Percentiles rank a stretch among this genome's conserved stretches.
phyloP scores from a whole-genome alignment of 208 protist species.

The Leishmania major region DNA sequence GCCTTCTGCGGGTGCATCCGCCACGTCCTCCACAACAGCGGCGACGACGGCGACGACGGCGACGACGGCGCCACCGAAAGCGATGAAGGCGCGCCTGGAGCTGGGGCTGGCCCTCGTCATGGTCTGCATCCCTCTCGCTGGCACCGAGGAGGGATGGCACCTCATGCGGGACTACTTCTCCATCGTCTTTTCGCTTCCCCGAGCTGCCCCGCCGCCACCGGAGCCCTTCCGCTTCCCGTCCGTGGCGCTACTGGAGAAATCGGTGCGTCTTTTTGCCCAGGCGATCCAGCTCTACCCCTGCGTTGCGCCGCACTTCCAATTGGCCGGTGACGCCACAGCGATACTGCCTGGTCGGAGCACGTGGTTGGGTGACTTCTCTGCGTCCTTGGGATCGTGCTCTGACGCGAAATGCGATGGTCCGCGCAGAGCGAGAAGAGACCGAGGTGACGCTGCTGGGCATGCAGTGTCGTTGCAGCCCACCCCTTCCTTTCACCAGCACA shows the following conservation, averaged over 20 bases:
- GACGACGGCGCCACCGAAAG: slow-evolving; percentile 2
- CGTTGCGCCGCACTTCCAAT: slow-evolving; percentile 4
- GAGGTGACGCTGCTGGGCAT: neutral
- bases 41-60: neutral
- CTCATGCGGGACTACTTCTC: slow-evolving; percentile 62
- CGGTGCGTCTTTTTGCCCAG: slow-evolving; percentile 23
- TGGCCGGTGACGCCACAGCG: neutral
- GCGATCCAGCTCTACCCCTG: slow-evolving; percentile 36
- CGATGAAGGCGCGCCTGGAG: slow-evolving; percentile 35
- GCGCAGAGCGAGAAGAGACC: neutral
- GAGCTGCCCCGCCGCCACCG: neutral
- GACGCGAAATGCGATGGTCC: no score
- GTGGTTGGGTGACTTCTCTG: slow-evolving; percentile 1
- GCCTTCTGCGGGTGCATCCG: neutral
- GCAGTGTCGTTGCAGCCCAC: neutral
- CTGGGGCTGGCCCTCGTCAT: slow-evolving; percentile 52
- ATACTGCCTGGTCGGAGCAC: neutral
- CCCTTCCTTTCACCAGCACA: slow-evolving; percentile 18
- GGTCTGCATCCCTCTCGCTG: slow-evolving; percentile 47
- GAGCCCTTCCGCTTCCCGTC: slow-evolving; percentile 22
- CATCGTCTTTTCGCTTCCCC: slow-evolving; percentile 22
- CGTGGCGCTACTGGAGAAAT: slow-evolving; percentile 21
- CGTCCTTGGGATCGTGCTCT: no score
- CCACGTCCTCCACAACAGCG: neutral
- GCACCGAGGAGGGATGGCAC: slow-evolving; percentile 56